These are phyloP conservation scores for Candida nitratophila DNA, from an alignment of 805 yeast genomes.

Conservation along the genomic window DNA sequence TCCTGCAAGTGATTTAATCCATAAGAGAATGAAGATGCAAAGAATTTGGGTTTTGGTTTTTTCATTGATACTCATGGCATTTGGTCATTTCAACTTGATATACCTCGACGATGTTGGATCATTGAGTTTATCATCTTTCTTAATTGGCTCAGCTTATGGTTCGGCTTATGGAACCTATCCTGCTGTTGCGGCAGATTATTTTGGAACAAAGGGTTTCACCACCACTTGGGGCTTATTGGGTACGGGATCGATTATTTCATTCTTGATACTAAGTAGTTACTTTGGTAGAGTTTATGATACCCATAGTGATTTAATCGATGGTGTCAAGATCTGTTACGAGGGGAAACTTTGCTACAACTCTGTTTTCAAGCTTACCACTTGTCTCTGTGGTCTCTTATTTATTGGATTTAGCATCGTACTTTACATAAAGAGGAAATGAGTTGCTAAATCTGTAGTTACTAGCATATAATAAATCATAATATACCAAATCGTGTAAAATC, in stretches of 20 bases:
- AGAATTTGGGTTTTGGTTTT: slow-evolving; percentile 57
- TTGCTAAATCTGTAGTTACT: neutral
- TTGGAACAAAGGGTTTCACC: slow-evolving; percentile 61
- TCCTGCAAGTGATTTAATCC: slow-evolving; percentile 53
- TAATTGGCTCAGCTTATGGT: slow-evolving; percentile 65
- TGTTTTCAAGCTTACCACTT: slow-evolving; percentile 35
- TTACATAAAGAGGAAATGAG: neutral
- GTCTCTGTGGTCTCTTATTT: slow-evolving; percentile 21
- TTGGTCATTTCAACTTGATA: slow-evolving; percentile 30
- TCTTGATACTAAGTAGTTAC: slow-evolving; percentile 45
- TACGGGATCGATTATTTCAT: slow-evolving; percentile 57
- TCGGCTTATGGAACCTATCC: slow-evolving; percentile 69
- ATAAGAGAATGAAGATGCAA: slow-evolving; percentile 44
- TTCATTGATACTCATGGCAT: slow-evolving; percentile 30
- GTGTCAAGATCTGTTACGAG: slow-evolving; percentile 31
- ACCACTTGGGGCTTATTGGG: slow-evolving; percentile 73
- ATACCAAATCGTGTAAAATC: neutral
- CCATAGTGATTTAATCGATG: slow-evolving; percentile 32
- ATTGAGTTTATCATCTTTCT: slow-evolving; percentile 42
- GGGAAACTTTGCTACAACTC: slow-evolving; percentile 44
- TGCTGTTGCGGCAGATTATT: slow-evolving; percentile 64
- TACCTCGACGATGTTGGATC: slow-evolving; percentile 33
- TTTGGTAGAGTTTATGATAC: slow-evolving; percentile 50
- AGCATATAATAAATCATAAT: no score
- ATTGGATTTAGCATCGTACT: slow-evolving; percentile 10